Percentiles rank a stretch among this genome's conserved stretches.
Evolutionary conservation across 371 early-diverging fungal species (phyloP).

Genomic region (Syncephalastrum sp.): DNA sequence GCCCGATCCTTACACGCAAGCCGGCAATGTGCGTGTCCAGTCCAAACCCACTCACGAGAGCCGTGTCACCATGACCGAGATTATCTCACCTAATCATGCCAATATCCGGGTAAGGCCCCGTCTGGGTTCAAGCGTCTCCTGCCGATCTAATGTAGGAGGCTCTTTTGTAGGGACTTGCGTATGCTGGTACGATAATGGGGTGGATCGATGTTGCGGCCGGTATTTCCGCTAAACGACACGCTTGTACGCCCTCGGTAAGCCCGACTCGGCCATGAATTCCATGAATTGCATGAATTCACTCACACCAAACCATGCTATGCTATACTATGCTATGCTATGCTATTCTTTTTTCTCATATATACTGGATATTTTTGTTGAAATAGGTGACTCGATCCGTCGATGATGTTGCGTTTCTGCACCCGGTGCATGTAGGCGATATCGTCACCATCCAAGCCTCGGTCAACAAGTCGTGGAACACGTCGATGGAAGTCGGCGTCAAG

Average conservation of each 20-base stretch:
- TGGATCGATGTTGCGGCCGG: constrained; percentile 80
- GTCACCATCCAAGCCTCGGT: constrained; percentile 67
- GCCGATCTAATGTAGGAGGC: too few species aligned
- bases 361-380: not conserved
- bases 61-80: constrained; percentile 56
- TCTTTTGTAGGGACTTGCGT: constrained; percentile 44
- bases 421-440: constrained; percentile 67
- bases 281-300: not conserved
- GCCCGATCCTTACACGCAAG: constrained; percentile 47
- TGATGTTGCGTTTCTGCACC: constrained; percentile 68
- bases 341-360: not conserved
- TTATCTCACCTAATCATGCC: constrained; percentile 44
- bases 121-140: too few species aligned
- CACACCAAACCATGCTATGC: not conserved
- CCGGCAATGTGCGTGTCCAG: constrained; percentile 36
- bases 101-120: constrained; percentile 34
- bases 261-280: not conserved
- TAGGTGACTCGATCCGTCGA: constrained; percentile 68
- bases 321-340: not conserved
- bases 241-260: constrained; percentile 53
- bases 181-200: constrained; percentile 61
- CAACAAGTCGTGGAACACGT: constrained; percentile 73
- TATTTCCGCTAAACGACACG: constrained; percentile 68
- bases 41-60: constrained; percentile 37
- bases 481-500: constrained; percentile 75